Conservation (phyloP, 495 filamentous ascomycete genomes). For the Parachaetomium inaequale region DNA sequence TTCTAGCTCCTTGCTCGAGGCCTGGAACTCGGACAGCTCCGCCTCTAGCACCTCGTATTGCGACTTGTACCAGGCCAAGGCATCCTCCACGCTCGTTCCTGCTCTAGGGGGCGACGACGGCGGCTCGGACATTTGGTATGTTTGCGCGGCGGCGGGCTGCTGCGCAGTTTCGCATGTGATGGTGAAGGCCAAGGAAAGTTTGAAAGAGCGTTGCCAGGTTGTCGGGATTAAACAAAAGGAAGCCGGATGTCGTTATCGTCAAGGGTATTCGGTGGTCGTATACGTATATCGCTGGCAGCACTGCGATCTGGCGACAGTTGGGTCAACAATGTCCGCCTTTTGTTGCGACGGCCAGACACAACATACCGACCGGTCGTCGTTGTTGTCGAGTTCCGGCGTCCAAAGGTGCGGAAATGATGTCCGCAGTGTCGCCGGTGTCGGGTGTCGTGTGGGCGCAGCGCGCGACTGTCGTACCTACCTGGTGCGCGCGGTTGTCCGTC, state of each 20-base stretch:
- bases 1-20: conserved; percentile 89
- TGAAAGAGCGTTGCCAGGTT: conserved; percentile 18
- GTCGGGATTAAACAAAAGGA: conserved; percentile 14
- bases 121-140: conserved; percentile 54
- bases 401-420: background rate
- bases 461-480: conserved; percentile 19
- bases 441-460: background rate
- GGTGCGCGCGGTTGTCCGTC: conserved; percentile 10
- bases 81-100: conserved; percentile 59
- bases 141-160: conserved; percentile 22
- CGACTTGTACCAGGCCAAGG: conserved; percentile 86
- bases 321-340: conserved; percentile 12
- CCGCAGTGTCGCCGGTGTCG: conserved; percentile 2
- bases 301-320: conserved; percentile 16
- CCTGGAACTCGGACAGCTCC: conserved; percentile 91
- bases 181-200: conserved; percentile 8
- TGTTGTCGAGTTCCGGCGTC: conserved; percentile 1
- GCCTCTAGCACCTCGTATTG: conserved; percentile 92
- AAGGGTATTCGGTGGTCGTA: too few relatives aligned
- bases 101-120: conserved; percentile 60
- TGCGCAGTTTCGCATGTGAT: conserved; percentile 30
- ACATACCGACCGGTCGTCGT: conserved; percentile 11
- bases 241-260: conserved; percentile 20
- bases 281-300: conserved; percentile 12
- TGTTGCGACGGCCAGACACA: conserved; percentile 8